Percentiles rank a stretch among this genome's conserved stretches.
These are phyloP conservation scores for Phytophthora citricola DNA, from an alignment of 352 stramenopile species.

Conservation along the genomic window DNA sequence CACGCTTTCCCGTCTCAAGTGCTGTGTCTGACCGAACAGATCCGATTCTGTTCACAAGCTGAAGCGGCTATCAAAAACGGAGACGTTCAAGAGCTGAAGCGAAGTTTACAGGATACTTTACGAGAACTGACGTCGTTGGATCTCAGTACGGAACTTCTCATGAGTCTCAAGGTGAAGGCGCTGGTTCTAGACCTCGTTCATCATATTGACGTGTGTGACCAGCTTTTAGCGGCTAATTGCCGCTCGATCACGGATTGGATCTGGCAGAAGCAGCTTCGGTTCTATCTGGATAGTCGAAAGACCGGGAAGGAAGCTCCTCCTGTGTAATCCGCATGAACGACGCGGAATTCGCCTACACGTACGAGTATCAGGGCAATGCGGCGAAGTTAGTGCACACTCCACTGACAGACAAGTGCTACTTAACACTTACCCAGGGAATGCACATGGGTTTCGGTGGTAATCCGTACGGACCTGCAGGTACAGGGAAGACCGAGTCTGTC, in stretches of 20 bases:
- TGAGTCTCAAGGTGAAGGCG: slow-evolving; percentile 95
- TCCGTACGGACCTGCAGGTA: slow-evolving; percentile 94
- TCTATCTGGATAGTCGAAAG: slow-evolving; percentile 77
- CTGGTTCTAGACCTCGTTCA: slow-evolving; percentile 97
- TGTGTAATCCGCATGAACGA: slow-evolving; percentile 79
- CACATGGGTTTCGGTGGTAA: slow-evolving; percentile 94
- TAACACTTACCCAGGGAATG: slow-evolving; percentile 95
- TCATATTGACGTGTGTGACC: slow-evolving; percentile 94
- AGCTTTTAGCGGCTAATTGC: slow-evolving; percentile 76
- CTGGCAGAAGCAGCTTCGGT: slow-evolving; percentile 95
- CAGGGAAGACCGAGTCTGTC: slow-evolving; percentile 95
- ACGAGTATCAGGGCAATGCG: slow-evolving; percentile 96
- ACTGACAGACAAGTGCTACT: slow-evolving; percentile 95
- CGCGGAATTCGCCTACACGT: slow-evolving; percentile 92
- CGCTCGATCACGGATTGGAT: slow-evolving; percentile 78
- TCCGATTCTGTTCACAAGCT: slow-evolving; percentile 91
- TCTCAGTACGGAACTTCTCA: slow-evolving; percentile 84
- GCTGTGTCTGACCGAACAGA: slow-evolving; percentile 91
- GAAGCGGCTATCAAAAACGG: slow-evolving; percentile 89
- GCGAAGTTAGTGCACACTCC: slow-evolving; percentile 94
- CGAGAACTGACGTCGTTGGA: slow-evolving; percentile 85
- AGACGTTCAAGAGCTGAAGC: slow-evolving; percentile 68
- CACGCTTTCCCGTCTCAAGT: slow-evolving; percentile 92
- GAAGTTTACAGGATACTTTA: slow-evolving; percentile 69
- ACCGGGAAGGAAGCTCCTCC: slow-evolving; percentile 36